Percentiles rank a stretch among this genome's conserved stretches.
Conservation (phyloP, 768 basidiomycete genomes). For the Porphyrellus cyaneotinctus region DNA sequence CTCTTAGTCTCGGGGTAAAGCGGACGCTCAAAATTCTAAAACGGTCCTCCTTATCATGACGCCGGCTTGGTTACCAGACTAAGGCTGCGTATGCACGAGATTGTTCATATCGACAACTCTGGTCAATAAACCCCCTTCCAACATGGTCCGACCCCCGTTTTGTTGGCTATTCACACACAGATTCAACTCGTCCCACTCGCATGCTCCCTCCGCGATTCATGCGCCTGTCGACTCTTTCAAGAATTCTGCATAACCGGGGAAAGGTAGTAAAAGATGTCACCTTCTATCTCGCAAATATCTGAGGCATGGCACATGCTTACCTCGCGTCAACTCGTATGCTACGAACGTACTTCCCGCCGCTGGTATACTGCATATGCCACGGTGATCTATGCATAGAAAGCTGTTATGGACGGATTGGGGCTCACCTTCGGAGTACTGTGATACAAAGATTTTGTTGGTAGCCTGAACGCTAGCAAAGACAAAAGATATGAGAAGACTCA, state of each 20-base stretch:
- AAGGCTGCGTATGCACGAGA: no score
- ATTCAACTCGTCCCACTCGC: no score
- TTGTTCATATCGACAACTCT: no score
- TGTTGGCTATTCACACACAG: no score
- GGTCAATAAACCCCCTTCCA: background rate
- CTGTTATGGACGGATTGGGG: background rate
- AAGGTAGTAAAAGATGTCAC: background rate
- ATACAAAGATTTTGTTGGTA: background rate
- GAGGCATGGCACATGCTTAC: slow-evolving; percentile 31
- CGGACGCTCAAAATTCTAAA: no score
- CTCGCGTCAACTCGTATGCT: slow-evolving; percentile 80
- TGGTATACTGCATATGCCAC: slow-evolving; percentile 58
- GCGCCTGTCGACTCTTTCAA: slow-evolving; percentile 24
- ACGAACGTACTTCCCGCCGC: slow-evolving; percentile 90
- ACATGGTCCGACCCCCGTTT: background rate
- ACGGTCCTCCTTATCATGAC: no score
- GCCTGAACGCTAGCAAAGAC: background rate
- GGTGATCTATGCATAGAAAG: background rate
- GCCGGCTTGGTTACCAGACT: no score
- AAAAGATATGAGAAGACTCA: slow-evolving; percentile 32
- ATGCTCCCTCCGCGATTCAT: background rate
- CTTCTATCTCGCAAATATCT: background rate
- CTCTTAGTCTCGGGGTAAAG: no score
- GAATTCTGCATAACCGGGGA: slow-evolving; percentile 12
- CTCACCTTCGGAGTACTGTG: slow-evolving; percentile 61